phyloP scores from a whole-genome alignment of 2,329 filamentous ascomycete genomes.

The Didymosphaeria variabile region DNA sequence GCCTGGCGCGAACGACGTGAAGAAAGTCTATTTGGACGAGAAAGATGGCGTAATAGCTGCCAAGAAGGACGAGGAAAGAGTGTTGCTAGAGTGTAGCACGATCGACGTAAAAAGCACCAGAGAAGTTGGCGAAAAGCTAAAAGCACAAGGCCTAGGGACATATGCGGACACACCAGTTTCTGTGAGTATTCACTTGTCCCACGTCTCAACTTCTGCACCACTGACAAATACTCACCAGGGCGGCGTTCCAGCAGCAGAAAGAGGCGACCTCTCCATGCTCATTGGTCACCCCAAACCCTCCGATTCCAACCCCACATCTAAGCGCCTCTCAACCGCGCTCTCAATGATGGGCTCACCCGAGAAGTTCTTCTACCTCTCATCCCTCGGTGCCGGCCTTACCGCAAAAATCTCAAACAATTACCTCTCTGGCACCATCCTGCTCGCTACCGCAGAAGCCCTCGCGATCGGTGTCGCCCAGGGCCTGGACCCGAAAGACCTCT shows the following conservation, averaged over 20 bases:
- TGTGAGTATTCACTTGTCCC: conserved; percentile 19
- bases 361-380: conserved; percentile 42
- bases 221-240: conserved; percentile 26
- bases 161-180: conserved; percentile 47
- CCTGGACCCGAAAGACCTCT: conserved; percentile 37
- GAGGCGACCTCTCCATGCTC: conserved; percentile 37
- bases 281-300: conserved; percentile 35
- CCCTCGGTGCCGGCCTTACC: conserved; percentile 40
- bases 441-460: conserved; percentile 44
- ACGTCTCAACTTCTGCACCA: not conserved
- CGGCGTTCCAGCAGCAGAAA: conserved; percentile 42
- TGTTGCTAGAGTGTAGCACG: conserved; percentile 45
- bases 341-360: conserved; percentile 34
- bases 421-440: conserved; percentile 40
- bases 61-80: conserved; percentile 25
- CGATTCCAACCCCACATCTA: conserved; percentile 14
- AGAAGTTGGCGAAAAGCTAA: conserved; percentile 33
- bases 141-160: conserved; percentile 22
- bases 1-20: conserved; percentile 37
- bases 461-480: conserved; percentile 43
- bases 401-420: conserved; percentile 49
- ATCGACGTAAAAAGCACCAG: conserved; percentile 41
- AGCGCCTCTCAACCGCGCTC: conserved; percentile 25
- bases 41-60: conserved; percentile 36
- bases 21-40: conserved; percentile 40